Evolutionary conservation across 2,329 filamentous ascomycete species (phyloP).

Genomic region (Colletotrichum endophyticum): DNA sequence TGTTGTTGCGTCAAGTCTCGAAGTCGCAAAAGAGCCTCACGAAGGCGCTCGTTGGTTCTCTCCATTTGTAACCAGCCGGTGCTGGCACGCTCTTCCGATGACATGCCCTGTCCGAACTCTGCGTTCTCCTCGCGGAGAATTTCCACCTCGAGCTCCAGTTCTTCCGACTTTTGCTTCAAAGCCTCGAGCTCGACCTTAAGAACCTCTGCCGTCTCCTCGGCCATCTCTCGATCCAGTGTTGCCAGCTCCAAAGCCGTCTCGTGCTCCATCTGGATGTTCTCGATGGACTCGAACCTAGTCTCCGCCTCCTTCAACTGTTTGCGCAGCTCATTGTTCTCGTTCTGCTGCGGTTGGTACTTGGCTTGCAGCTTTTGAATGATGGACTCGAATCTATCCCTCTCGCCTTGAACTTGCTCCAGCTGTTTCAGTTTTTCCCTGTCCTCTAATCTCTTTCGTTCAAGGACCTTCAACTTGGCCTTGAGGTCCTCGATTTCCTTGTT

Average conservation of each 20-base stretch:
- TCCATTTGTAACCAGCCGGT: conserved; percentile 93
- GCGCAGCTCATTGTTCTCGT: conserved; percentile 78
- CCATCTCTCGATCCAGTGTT: conserved; percentile 92
- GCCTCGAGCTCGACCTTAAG: conserved; percentile 81
- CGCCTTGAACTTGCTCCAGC: conserved; percentile 76
- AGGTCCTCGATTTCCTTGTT: conserved; percentile 82
- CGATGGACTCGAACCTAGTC: conserved; percentile 69
- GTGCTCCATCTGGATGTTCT: conserved; percentile 80
- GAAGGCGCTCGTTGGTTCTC: conserved; percentile 83
- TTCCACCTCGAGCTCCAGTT: conserved; percentile 87
- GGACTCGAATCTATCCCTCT: conserved; percentile 78
- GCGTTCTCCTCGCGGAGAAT: conserved; percentile 86
- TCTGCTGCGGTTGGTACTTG: conserved; percentile 85
- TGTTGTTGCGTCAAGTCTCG: conserved; percentile 88
- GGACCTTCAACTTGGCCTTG: conserved; percentile 82
- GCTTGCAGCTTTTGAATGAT: conserved; percentile 91
- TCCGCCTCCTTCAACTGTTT: conserved; percentile 81
- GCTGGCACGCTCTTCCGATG: conserved; percentile 83
- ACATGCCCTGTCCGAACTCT: conserved; percentile 84
- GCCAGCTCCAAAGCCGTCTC: conserved; percentile 87
- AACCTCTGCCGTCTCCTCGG: conserved; percentile 87
- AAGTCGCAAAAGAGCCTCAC: conserved; percentile 82
- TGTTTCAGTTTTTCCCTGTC: conserved; percentile 85
- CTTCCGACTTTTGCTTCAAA: conserved; percentile 77
- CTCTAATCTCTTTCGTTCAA: conserved; percentile 87